A percentile compares a stretch with the other conserved stretches of the same genome.
Evolutionary conservation across 1,284 basidiomycete genomes (phyloP).

Genomic region (Clitocybe nebularis): DNA sequence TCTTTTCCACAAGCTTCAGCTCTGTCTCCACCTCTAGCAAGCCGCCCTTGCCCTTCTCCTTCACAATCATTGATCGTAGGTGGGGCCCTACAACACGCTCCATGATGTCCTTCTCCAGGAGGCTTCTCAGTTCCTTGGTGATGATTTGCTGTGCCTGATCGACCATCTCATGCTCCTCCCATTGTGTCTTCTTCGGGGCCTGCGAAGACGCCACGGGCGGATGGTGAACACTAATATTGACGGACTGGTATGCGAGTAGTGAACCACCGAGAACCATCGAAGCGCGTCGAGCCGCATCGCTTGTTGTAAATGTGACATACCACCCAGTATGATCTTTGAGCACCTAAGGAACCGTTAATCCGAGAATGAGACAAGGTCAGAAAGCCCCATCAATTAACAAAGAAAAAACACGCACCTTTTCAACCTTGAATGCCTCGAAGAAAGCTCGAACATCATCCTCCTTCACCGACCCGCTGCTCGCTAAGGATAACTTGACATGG

Average conservation of each 20-base stretch:
- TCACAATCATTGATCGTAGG: slow-evolving; percentile 50
- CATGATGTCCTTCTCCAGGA: slow-evolving; percentile 69
- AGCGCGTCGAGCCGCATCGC: slow-evolving; percentile 59
- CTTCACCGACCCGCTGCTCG: slow-evolving; percentile 43
- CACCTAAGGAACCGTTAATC: slow-evolving; percentile 45
- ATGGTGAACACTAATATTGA: slow-evolving; percentile 52
- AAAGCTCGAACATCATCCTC: slow-evolving; percentile 62
- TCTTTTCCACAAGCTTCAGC: slow-evolving; percentile 32
- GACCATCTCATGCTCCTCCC: slow-evolving; percentile 58
- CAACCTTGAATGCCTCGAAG: slow-evolving; percentile 61
- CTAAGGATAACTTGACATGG: slow-evolving; percentile 53
- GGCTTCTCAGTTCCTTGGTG: slow-evolving; percentile 53
- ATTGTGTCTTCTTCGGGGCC: slow-evolving; percentile 37
- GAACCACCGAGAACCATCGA: slow-evolving; percentile 50
- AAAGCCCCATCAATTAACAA: slow-evolving; percentile 7
- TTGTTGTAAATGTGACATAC: slow-evolving; percentile 66
- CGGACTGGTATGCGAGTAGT: slow-evolving; percentile 55
- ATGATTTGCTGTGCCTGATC: slow-evolving; percentile 60
- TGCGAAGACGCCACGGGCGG: slow-evolving; percentile 42
- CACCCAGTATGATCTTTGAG: slow-evolving; percentile 63
- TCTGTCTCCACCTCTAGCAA: slow-evolving; percentile 20
- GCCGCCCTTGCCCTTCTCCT: slow-evolving; percentile 33
- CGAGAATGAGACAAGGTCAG: slow-evolving; percentile 6
- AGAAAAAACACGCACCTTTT: slow-evolving; percentile 46
- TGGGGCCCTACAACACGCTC: slow-evolving; percentile 60